Evolutionary conservation across 176 grass and related monocot species (phyloP).

Genomic region (Rhynchospora breviuscula): DNA sequence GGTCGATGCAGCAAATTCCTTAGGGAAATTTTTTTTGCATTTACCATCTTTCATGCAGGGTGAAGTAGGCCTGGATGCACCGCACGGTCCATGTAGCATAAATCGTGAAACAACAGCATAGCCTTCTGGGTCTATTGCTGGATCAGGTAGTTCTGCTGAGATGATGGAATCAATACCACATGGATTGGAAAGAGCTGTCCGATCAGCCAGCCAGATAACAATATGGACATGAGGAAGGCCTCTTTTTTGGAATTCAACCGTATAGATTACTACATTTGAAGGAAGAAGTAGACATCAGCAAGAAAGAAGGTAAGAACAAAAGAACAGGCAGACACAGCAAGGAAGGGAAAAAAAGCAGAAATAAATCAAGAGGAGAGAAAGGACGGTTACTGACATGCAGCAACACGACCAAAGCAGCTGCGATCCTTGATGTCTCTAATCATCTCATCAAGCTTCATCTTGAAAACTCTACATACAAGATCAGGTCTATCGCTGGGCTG

Average conservation of each 20-base stretch:
- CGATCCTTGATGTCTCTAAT: no score
- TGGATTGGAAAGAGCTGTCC: not conserved
- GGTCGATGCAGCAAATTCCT: not conserved
- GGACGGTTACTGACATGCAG: no score
- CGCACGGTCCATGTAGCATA: conserved; percentile 2
- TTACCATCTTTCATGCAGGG: not conserved
- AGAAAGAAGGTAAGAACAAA: not conserved
- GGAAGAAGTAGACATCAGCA: no score
- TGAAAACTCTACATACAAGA: no score
- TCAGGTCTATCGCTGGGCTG: no score
- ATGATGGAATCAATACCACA: not conserved
- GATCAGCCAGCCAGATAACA: not conserved
- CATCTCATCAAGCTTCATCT: no score
- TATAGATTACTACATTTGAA: not conserved
- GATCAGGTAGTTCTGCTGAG: not conserved
- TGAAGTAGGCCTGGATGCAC: not conserved
- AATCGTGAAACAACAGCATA: not conserved
- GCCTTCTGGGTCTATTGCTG: not conserved
- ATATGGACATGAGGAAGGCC: not conserved
- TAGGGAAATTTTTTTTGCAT: not conserved
- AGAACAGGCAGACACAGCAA: no score
- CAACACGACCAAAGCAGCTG: no score
- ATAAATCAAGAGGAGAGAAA: no score
- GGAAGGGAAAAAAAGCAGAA: no score
- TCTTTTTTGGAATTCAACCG: conserved; percentile 18